phyloP scores from a whole-genome alignment of 306 rosid genomes.

The Dalbergia cochinchinensis region DNA sequence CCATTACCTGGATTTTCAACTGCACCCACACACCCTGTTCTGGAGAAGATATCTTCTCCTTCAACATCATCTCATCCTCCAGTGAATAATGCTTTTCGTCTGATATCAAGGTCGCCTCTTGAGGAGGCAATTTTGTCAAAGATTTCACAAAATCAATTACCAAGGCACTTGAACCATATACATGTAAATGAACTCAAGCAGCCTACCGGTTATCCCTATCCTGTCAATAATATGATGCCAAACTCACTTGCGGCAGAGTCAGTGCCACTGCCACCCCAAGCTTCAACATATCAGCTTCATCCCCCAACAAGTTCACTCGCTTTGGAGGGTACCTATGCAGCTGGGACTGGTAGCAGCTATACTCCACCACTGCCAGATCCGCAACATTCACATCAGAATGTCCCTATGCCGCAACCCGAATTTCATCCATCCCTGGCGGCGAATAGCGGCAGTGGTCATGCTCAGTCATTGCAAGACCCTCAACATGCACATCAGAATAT shows the following conservation, averaged over 20 bases:
- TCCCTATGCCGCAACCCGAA: slow-evolving; percentile 25
- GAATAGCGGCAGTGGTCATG: slow-evolving; percentile 17
- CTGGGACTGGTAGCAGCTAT: slow-evolving; percentile 19
- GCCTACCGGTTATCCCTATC: slow-evolving; percentile 31
- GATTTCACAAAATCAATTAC: slow-evolving; percentile 38
- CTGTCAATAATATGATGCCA: slow-evolving; percentile 15
- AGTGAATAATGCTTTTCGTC: slow-evolving; percentile 32
- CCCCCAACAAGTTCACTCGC: slow-evolving; percentile 15
- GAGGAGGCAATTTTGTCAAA: slow-evolving; percentile 28
- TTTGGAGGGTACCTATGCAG: slow-evolving; percentile 36
- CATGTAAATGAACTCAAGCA: slow-evolving; percentile 28
- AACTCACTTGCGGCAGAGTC: slow-evolving; percentile 33
- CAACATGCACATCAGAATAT: slow-evolving; percentile 28
- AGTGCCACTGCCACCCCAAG: slow-evolving; percentile 39
- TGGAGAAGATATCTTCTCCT: slow-evolving; percentile 10
- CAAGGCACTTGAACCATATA: slow-evolving; percentile 35
- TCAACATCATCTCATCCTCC: slow-evolving; percentile 16
- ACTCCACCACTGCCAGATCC: slow-evolving; percentile 13
- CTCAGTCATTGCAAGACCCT: slow-evolving; percentile 30
- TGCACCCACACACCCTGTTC: slow-evolving; percentile 33
- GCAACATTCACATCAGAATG: slow-evolving; percentile 32
- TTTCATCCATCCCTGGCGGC: slow-evolving; percentile 30
- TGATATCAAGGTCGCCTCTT: slow-evolving; percentile 19
- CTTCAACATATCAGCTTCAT: slow-evolving; percentile 44
- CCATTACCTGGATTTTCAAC: slow-evolving; percentile 39